These are phyloP conservation scores for Colletotrichum zoysiae DNA, from an alignment of 2,329 filamentous ascomycete species.

Conservation along the genomic window DNA sequence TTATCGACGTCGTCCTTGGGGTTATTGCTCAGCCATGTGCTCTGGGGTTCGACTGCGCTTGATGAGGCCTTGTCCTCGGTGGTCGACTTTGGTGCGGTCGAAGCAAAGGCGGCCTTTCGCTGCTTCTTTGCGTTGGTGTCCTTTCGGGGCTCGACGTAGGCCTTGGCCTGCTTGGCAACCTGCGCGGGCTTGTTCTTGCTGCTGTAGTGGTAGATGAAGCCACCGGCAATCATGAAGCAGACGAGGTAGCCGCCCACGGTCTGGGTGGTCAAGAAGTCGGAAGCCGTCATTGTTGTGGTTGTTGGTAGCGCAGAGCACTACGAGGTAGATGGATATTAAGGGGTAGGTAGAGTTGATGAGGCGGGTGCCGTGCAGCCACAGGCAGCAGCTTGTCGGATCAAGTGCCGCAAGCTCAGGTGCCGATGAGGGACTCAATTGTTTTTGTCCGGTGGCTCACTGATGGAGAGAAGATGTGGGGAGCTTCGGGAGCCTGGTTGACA, in stretches of 20 bases:
- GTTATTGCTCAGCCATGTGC: constrained; percentile 48
- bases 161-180: constrained; percentile 49
- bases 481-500: constrained; percentile 3
- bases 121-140: constrained; percentile 62
- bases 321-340: constrained; percentile 25
- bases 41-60: constrained; percentile 45
- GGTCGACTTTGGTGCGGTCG: constrained; percentile 51
- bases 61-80: constrained; percentile 50
- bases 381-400: constrained; percentile 28
- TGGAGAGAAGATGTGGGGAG: constrained; percentile 3
- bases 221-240: constrained; percentile 39
- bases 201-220: constrained; percentile 39
- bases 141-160: constrained; percentile 51
- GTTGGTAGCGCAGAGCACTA: constrained; percentile 13
- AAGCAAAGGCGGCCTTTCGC: constrained; percentile 57
- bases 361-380: constrained; percentile 1
- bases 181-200: constrained; percentile 49
- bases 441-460: constrained; percentile 15
- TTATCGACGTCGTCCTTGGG: constrained; percentile 74
- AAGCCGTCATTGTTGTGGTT: constrained; percentile 43
- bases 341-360: constrained; percentile 23
- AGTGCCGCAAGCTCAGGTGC: constrained; percentile 21
- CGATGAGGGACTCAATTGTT: constrained; percentile 6
- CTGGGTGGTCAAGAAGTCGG: constrained; percentile 39
- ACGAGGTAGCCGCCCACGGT: constrained; percentile 41